Evolutionary conservation across 345 rosid species (phyloP).

Genomic region (Pistacia integerrima): DNA sequence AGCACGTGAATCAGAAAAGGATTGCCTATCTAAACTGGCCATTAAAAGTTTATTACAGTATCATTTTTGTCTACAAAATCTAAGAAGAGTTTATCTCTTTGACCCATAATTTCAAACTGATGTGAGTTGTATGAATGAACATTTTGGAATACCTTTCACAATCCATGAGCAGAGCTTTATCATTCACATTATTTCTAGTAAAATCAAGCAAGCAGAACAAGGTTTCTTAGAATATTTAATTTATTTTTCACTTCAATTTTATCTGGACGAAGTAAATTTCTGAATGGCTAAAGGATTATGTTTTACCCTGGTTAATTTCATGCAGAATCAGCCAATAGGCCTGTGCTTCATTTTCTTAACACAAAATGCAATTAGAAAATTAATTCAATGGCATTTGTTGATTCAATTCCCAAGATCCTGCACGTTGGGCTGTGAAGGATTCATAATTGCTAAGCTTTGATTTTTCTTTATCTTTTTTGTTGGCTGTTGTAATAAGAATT

Average conservation of each 20-base stretch:
- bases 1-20: neutral
- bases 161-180: conserved; percentile 3
- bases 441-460: no score
- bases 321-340: neutral
- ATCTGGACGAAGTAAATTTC: neutral
- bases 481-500: no score
- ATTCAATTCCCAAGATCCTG: neutral
- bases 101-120: neutral
- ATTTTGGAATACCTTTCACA: neutral
- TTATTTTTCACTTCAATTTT: neutral
- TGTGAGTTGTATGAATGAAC: conserved; percentile 9
- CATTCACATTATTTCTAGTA: conserved; percentile 15
- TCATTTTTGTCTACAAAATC: no score
- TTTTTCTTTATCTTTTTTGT: no score
- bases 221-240: neutral
- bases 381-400: conserved; percentile 6
- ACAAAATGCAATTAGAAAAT: neutral
- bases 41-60: neutral
- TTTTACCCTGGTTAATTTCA: no score
- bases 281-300: no score
- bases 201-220: conserved; percentile 12
- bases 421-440: neutral
- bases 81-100: neutral
- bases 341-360: neutral
- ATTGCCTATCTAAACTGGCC: neutral